A percentile compares a stretch with the other conserved stretches of the same genome.
phyloP scores from a whole-genome alignment of 2,329 filamentous ascomycete genomes.

The Stachybotrys chlorohalonatus region DNA sequence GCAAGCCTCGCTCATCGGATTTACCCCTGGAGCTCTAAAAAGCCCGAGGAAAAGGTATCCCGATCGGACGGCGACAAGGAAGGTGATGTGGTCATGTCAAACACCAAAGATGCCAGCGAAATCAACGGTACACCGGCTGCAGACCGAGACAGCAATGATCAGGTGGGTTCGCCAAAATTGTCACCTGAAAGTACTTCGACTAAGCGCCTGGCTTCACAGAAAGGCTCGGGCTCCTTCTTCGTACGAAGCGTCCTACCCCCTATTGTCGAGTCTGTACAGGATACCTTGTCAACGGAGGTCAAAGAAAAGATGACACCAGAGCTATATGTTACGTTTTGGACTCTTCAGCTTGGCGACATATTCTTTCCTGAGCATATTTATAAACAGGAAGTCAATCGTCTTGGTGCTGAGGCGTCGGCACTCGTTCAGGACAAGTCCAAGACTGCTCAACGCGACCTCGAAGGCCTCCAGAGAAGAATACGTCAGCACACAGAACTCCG shows the following conservation, averaged over 20 bases:
- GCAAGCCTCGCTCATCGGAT: slow-evolving; percentile 63
- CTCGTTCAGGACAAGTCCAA: slow-evolving; percentile 66
- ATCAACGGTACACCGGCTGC: slow-evolving; percentile 15
- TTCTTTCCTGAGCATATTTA: slow-evolving; percentile 71
- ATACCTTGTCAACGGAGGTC: slow-evolving; percentile 49
- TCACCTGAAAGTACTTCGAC: slow-evolving; percentile 7
- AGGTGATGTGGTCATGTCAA: slow-evolving; percentile 47
- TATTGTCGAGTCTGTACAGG: slow-evolving; percentile 60
- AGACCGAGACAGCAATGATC: slow-evolving; percentile 19
- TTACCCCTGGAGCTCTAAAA: slow-evolving; percentile 30
- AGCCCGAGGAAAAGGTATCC: slow-evolving; percentile 12
- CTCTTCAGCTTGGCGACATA: slow-evolving; percentile 74
- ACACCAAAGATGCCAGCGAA: slow-evolving; percentile 20
- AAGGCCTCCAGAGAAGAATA: slow-evolving; percentile 44
- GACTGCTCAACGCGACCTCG: slow-evolving; percentile 60
- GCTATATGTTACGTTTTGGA: slow-evolving; percentile 91
- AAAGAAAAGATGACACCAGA: slow-evolving; percentile 66
- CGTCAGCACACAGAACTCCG: not conserved
- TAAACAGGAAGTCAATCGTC: slow-evolving; percentile 60
- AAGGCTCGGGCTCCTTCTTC: slow-evolving; percentile 22
- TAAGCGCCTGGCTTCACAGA: slow-evolving; percentile 18
- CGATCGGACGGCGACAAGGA: slow-evolving; percentile 35
- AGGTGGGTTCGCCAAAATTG: slow-evolving; percentile 15
- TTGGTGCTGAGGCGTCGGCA: slow-evolving; percentile 57
- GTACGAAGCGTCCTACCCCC: slow-evolving; percentile 46